phyloP scores from a whole-genome alignment of 192 early-diverging fungal genomes.

The Phlyctochytrium planicorne region DNA sequence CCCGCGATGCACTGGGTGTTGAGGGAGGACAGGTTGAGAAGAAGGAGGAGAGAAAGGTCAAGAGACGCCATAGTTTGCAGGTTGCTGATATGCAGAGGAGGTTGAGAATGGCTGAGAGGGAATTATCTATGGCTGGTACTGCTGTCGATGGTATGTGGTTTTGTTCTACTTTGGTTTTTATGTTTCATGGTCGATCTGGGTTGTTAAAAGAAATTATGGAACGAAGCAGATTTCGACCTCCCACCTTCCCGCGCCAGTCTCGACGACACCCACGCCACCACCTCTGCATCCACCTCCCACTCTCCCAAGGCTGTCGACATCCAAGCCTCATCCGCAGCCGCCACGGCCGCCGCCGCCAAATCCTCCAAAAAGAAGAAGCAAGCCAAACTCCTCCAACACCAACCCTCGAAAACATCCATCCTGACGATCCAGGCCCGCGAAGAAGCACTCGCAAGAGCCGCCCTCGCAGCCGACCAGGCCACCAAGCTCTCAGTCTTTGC shows the following conservation, averaged over 20 bases:
- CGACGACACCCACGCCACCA: background rate
- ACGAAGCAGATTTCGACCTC: background rate
- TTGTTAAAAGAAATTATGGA: no score
- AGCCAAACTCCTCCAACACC: background rate
- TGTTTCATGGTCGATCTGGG: no score
- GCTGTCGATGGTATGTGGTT: background rate
- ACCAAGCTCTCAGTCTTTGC: slow-evolving; percentile 28
- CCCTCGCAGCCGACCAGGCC: slow-evolving; percentile 29
- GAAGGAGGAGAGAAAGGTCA: background rate
- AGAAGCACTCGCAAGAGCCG: slow-evolving; percentile 23
- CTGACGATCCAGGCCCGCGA: slow-evolving; percentile 1
- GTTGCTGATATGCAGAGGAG: slow-evolving; percentile 30
- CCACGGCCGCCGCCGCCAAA: background rate
- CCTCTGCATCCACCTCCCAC: background rate
- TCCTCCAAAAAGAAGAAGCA: no score
- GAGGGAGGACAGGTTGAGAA: background rate
- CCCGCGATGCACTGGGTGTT: slow-evolving; percentile 2
- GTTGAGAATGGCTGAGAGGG: slow-evolving; percentile 16
- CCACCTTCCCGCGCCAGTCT: background rate
- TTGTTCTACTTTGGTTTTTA: no score
- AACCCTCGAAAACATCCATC: background rate
- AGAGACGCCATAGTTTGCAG: slow-evolving; percentile 22
- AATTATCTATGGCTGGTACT: background rate
- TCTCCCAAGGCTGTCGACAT: background rate
- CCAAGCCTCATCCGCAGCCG: background rate